Base-by-base conservation (phyloP, 805 yeast genomes). In the Yarrowia sp. region DNA sequence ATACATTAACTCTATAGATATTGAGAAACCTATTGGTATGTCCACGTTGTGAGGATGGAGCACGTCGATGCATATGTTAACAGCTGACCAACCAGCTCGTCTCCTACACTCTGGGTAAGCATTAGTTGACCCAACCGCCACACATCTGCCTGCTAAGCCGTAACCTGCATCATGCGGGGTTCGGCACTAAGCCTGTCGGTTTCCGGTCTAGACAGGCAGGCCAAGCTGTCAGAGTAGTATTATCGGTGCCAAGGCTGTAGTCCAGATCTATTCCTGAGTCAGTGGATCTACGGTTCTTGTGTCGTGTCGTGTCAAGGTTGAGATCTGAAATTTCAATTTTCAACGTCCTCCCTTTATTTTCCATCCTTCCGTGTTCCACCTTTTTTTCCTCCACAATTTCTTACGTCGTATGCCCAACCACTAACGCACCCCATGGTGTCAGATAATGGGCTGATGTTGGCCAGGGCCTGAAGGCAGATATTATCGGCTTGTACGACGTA, bases 81-180 rank as follows among this genome's bases (percentile, higher is more conserved):
- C 32, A 1, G 32, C 7, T 26, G 32, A 26, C 32, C 32, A 26
- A 26, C 32, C 32, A 26, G 32, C 32, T 26, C 32, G 32, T 26
- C 32, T 26, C 32, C 19, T 5, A 19, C n/a, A 4, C 16, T 41
- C 43, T 41, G 15, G n/a, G n/a, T 5, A 12, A 12, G 11, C 42
- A 2, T 40, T 40, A 40, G 42, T 15, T 19, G 19, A 19, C 19
- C 19, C 19, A 19, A 19, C 19, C 19, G 19, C 19, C 19, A 19
- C 19, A 19, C 19, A 19, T 19, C 19, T 19, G 19, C 19, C 19
- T 19, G 19, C 19, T 41, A 41, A 12, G 5, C 15, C 11, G n/a
- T 8, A 46, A 12, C 35, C 50, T 46, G 35, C 50, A 26, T 48
- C 52, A 48, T 48, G 52, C 52, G 52, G 36, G 36, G 35, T 26